Base-by-base conservation (phyloP, 2,329 filamentous ascomycete species). In the Fusarium sp. region DNA sequence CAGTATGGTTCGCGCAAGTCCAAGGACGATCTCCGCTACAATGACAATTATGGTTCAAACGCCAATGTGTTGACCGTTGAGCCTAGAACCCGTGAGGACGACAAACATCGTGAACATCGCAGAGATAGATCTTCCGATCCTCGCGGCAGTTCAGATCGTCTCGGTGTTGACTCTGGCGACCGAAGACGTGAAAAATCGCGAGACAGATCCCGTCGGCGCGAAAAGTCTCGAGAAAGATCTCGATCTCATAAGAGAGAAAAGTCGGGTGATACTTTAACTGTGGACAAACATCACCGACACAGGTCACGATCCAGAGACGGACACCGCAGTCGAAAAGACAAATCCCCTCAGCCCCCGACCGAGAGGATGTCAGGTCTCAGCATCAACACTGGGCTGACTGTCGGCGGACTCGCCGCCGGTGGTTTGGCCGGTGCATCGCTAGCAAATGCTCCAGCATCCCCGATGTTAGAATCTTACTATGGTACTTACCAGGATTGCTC, bases 401-500 rank as follows among this genome's bases (percentile, higher is more conserved):
- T 82, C 8, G 80, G 66, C 34, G 66, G 67, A 3, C 32, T 69
- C 32, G 40, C 66, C 12, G 66, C 51, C 13, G 66, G 66, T 20
- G 66, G 82, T n/a, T 53, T 77, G 5, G 78, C 78, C 22, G 77
- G 74, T 53, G 68, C 83, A 52, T 84, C 87, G 15, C 78, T 89
- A 3, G 82, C 86, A 4, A 82, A 83, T 24, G 86, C 93, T 3
- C 93, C 94, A 0, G 89, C 89, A 2, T 97, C 94, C 67, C 96
- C 95, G 1, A 84, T 98, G 52, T 88, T 97, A 3, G 95, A 98
- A 81, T 91, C 96, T 1, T 98, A 98, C 80, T 92, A 91, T 67
- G 95, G 95, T 41, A 97, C 94, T 1, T 98, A 97, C 75, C 95
- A 98, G 80, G 93, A 93, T 62, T 92, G 97, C 74, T 97, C 94